Conservation (phyloP, 768 basidiomycete genomes). For the Gloeophyllum trabeum region DNA sequence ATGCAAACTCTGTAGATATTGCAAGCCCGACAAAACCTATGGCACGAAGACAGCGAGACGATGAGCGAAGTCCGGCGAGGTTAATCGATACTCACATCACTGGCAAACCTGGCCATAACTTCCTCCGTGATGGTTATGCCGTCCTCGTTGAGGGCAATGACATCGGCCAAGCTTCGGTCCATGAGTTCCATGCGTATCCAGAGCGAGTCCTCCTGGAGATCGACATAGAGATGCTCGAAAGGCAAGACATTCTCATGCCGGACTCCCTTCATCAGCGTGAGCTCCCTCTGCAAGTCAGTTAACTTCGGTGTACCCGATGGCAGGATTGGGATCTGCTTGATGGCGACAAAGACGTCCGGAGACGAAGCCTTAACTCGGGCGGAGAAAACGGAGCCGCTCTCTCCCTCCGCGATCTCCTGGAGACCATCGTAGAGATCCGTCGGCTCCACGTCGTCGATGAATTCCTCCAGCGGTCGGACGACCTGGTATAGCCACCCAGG, state of each 20-base stretch:
- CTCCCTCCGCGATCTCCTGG: constrained; percentile 75
- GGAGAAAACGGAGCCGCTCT: constrained; percentile 60
- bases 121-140: constrained; percentile 59
- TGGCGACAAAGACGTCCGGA: constrained; percentile 41
- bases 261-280: constrained; percentile 44
- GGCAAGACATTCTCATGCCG: constrained; percentile 51
- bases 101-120: constrained; percentile 62
- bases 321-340: constrained; percentile 60
- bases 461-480: constrained; percentile 46
- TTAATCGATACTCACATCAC: constrained; percentile 51
- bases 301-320: constrained; percentile 53
- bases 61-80: constrained; percentile 4
- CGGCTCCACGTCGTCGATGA: constrained; percentile 58
- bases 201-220: constrained; percentile 39
- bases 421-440: constrained; percentile 53
- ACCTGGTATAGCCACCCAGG: constrained; percentile 52
- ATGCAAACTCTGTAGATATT: constrained; percentile 48
- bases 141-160: constrained; percentile 50
- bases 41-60: not conserved
- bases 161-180: constrained; percentile 80
- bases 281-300: constrained; percentile 47
- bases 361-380: constrained; percentile 19
- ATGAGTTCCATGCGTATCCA: constrained; percentile 90
- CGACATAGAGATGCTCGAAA: constrained; percentile 64
- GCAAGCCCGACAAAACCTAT: constrained; percentile 55